These are phyloP conservation scores for Boletus rubescentipes DNA, from an alignment of 768 basidiomycete genomes.

Conservation along the genomic window DNA sequence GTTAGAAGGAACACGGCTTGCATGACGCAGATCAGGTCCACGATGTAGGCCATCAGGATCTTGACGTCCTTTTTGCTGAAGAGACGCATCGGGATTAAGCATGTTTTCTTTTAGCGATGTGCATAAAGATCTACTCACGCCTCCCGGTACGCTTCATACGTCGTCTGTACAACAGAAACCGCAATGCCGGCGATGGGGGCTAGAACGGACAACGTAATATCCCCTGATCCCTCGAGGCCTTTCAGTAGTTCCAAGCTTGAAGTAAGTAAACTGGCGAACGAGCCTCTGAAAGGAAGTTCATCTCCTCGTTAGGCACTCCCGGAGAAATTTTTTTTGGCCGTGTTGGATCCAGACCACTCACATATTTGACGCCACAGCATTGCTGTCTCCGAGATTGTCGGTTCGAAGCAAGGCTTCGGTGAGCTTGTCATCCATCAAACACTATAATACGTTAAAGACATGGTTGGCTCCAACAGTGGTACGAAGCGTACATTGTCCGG, in stretches of 20 bases:
- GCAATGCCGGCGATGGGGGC: background rate
- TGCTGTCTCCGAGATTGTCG: background rate
- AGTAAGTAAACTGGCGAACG: background rate
- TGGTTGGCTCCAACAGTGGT: background rate
- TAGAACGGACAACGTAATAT: background rate
- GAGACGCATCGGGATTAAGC: background rate
- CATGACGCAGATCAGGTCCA: conserved; percentile 17
- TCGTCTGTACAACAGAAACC: background rate
- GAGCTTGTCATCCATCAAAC: conserved; percentile 6
- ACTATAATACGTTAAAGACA: background rate
- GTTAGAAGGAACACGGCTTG: conserved; percentile 11
- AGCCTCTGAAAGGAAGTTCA: background rate
- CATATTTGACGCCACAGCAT: background rate
- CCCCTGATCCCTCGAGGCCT: background rate
- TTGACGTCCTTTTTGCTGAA: conserved; percentile 10
- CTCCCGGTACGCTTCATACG: conserved; percentile 1
- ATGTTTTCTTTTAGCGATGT: background rate
- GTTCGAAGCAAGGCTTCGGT: background rate
- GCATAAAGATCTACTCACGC: conserved; percentile 3
- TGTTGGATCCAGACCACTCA: background rate
- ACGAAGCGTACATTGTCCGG: conserved; percentile 4
- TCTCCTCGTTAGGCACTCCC: background rate
- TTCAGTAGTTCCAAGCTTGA: background rate
- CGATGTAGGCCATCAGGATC: conserved; percentile 12
- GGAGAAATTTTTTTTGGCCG: background rate